A percentile compares a stretch with the other conserved stretches of the same genome.
Conservation (phyloP, 768 basidiomycete species). For the Phlebiopsis flavidoalba region DNA sequence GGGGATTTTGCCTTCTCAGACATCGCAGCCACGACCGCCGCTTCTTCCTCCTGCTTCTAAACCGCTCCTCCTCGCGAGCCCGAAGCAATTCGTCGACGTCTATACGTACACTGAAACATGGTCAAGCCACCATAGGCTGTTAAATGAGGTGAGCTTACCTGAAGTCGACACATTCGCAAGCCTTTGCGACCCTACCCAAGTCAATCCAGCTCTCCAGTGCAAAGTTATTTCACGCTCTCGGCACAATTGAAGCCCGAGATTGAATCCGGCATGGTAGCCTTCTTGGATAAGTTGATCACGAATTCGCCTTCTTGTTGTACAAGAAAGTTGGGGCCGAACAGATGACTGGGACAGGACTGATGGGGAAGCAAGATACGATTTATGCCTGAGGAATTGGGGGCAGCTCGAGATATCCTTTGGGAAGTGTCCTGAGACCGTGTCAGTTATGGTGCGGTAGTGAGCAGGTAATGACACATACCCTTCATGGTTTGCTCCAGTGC, state of each 20-base stretch:
- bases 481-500: constrained; percentile 89
- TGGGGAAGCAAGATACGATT: constrained; percentile 92
- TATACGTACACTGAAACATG: constrained; percentile 70
- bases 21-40: constrained; percentile 9
- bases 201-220: constrained; percentile 94
- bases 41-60: constrained; percentile 20
- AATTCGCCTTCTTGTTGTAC: constrained; percentile 96
- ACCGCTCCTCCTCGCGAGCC: constrained; percentile 54
- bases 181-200: constrained; percentile 74
- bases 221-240: constrained; percentile 95
- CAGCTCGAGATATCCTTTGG: constrained; percentile 82
- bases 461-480: constrained; percentile 39
- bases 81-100: constrained; percentile 83
- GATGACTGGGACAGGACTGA: constrained; percentile 72
- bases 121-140: background rate
- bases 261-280: constrained; percentile 97
- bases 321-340: constrained; percentile 76
- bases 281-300: constrained; percentile 91
- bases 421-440: constrained; percentile 64
- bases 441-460: background rate
- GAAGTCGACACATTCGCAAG: constrained; percentile 66
- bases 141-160: constrained; percentile 41
- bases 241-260: constrained; percentile 95
- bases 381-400: constrained; percentile 93
- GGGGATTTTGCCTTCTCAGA: constrained; percentile 14